Percentiles rank a stretch among this genome's conserved stretches.
Evolutionary conservation across 805 yeast species (phyloP).

Genomic region (Barnettozyma californica): DNA sequence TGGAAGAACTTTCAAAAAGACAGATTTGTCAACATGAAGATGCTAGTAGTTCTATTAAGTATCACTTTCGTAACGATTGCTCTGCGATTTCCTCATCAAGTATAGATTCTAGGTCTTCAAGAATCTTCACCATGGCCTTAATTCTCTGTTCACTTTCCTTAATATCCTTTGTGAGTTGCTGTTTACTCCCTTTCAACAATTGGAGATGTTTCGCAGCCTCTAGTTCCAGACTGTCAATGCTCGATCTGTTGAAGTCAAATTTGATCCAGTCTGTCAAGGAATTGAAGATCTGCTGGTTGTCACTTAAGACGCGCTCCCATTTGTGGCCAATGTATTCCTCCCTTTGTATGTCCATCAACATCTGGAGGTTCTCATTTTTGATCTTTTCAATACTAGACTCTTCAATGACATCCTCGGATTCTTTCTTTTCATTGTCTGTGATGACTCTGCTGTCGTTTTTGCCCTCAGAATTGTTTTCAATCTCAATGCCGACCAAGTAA

Average conservation of each 20-base stretch:
- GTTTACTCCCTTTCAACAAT: not conserved
- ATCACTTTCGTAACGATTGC: not conserved
- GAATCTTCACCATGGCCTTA: not conserved
- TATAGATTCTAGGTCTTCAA: not conserved
- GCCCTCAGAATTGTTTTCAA: not conserved
- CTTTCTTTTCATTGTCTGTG: not conserved
- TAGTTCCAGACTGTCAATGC: constrained; percentile 1
- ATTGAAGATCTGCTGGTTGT: constrained; percentile 26
- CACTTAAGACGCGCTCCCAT: constrained; percentile 24
- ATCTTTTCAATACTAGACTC: constrained; percentile 14
- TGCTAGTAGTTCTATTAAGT: too few relatives aligned
- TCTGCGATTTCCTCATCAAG: constrained; percentile 1
- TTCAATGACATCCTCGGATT: not conserved
- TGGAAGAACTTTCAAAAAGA: too few relatives aligned
- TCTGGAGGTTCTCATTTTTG: constrained; percentile 24
- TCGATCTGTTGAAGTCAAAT: not conserved
- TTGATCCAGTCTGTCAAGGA: constrained; percentile 9
- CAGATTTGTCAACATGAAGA: too few relatives aligned
- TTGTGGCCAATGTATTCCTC: constrained; percentile 27
- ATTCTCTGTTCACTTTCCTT: not conserved
- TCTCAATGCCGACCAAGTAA: constrained; percentile 12
- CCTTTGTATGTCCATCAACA: constrained; percentile 29
- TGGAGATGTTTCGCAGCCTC: not conserved
- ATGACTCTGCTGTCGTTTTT: not conserved
- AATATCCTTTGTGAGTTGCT: constrained; percentile 1